Evolutionary conservation across 2,329 filamentous ascomycete species (phyloP).

Genomic region (Cladosporium sphaerospermum): DNA sequence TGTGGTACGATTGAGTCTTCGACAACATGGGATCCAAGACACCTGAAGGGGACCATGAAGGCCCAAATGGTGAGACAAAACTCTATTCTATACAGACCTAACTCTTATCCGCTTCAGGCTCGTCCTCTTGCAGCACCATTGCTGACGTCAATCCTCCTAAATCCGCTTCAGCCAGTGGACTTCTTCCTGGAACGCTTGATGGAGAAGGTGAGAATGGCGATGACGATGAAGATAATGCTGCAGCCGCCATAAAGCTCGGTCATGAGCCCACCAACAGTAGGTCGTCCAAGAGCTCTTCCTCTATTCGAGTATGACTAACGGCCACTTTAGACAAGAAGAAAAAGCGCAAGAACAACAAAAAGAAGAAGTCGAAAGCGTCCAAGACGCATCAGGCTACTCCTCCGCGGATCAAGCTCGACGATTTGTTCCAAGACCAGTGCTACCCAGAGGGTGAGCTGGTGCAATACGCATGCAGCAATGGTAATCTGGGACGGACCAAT

Average conservation of each 20-base stretch:
- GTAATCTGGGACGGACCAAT: constrained; percentile 73
- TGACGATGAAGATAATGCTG: constrained; percentile 14
- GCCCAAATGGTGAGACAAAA: constrained; percentile 37
- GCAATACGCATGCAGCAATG: constrained; percentile 58
- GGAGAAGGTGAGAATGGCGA: constrained; percentile 28
- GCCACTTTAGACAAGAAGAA: constrained; percentile 16
- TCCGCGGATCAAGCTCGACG: constrained; percentile 65
- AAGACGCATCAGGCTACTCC: constrained; percentile 73
- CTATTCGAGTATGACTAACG: constrained; percentile 9
- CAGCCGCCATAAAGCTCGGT: constrained; percentile 9
- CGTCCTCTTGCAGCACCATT: constrained; percentile 23
- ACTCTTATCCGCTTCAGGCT: constrained; percentile 14
- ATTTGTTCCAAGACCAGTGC: constrained; percentile 63
- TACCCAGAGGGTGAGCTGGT: constrained; percentile 75
- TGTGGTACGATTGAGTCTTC: constrained; percentile 1
- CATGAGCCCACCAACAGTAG: constrained; percentile 3
- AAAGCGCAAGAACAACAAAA: constrained; percentile 47
- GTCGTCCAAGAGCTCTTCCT: not conserved
- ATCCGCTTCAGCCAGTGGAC: constrained; percentile 30
- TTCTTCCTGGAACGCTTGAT: constrained; percentile 28
- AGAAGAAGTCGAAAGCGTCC: constrained; percentile 67
- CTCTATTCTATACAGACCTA: not conserved
- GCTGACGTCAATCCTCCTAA: constrained; percentile 30
- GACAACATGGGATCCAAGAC: constrained; percentile 42
- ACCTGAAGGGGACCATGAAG: constrained; percentile 61